Conservation (phyloP, 148 eudicot species). For the Rhododendron ferrugineum region DNA sequence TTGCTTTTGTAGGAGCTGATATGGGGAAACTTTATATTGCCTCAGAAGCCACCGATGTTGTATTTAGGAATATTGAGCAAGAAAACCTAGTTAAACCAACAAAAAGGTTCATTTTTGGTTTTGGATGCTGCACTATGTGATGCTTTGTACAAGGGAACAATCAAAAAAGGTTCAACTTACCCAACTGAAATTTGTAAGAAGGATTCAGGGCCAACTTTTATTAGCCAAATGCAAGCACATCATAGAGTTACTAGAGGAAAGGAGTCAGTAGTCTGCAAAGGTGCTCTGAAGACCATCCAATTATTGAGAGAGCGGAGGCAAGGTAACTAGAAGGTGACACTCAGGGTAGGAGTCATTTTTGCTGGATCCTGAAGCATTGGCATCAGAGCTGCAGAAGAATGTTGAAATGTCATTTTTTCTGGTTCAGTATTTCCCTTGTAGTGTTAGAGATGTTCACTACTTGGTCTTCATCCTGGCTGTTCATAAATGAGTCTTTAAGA, state of each 20-base stretch:
- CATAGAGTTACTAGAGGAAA: slow-evolving; percentile 73
- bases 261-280: slow-evolving; percentile 73
- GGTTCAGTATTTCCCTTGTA: neutral
- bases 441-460: neutral
- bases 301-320: slow-evolving; percentile 84
- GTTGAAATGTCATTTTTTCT: slow-evolving; percentile 21
- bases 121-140: slow-evolving; percentile 79
- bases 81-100: slow-evolving; percentile 73
- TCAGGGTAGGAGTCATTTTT: slow-evolving; percentile 39
- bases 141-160: slow-evolving; percentile 85
- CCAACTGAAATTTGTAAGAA: slow-evolving; percentile 95
- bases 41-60: slow-evolving; percentile 67
- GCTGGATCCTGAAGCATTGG: slow-evolving; percentile 22
- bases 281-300: slow-evolving; percentile 67
- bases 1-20: slow-evolving; percentile 76
- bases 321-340: slow-evolving; percentile 91
- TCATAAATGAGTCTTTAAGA: neutral
- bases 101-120: slow-evolving; percentile 52
- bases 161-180: slow-evolving; percentile 75
- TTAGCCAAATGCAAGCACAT: slow-evolving; percentile 58
- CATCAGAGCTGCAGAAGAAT: slow-evolving; percentile 92
- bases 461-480: neutral
- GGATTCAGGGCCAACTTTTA: slow-evolving; percentile 63
- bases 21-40: slow-evolving; percentile 52
- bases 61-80: slow-evolving; percentile 70